Evolutionary conservation across 352 stramenopile species (phyloP), one percentile per base, ranked within the genome.

Genomic region (Blastocystis sp.): DNA sequence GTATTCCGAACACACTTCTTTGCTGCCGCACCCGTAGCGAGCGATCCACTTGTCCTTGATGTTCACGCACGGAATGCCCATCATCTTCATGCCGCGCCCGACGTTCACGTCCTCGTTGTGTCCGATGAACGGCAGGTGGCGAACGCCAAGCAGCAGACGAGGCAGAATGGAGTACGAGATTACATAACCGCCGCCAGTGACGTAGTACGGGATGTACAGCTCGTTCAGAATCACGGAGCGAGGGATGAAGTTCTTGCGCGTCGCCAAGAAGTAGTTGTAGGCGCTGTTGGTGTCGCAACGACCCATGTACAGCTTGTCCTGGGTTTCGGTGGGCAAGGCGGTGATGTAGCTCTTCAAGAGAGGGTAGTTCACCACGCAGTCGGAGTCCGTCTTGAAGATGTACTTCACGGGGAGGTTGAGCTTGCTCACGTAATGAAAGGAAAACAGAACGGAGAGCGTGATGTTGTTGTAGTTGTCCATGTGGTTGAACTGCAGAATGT

Each of bases 61-160:
- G 31, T 69, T 26, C 12, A 50, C 39, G 41, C 74, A 85, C 51
- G 50, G 31, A 35, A 85, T 63, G n/a, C 60, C 19, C 29, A 85
- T 26, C 51, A 85, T 41, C 29, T 66, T 13, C 74, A 85, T 67
- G 51, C 41, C 74, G 0, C 74, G n/a, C n/a, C 74, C 74, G 3
- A 85, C 74, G 66, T 85, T 85, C 35, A 85, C 74, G 55, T 85
- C 74, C 45, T 85, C 74, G 45, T 66, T 66, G 37, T 85, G 74
- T 26, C 74, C 74, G 45, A 85, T 85, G 61, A 85, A 85, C 16
- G 31, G 24, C 2, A 85, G 33, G 55, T 85, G 74, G 39, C 74
- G 65, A 4, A 63, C 41, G 39, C 74, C 74, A 3, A 85, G 50
- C 24, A 85, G 55, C 10, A 85, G 50, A 29, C 39, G 29, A 19